Base-by-base conservation (phyloP, 176 grass and related monocot species). In the Tuctoria greenei region DNA sequence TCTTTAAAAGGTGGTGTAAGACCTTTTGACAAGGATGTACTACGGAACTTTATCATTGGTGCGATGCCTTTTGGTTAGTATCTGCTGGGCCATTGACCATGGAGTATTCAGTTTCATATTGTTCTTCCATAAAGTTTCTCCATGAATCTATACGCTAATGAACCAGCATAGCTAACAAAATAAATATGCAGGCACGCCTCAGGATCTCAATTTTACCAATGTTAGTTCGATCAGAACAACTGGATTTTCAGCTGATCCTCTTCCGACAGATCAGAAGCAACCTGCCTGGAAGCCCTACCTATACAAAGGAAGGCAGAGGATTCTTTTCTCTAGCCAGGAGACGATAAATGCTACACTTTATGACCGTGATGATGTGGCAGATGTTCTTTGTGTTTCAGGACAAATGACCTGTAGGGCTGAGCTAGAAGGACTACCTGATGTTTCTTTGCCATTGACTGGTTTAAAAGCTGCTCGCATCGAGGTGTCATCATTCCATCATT, bases 1-100 rank as follows among this genome's bases (percentile, higher is more conserved):
- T 89, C 90, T 55, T 59, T 84, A 52, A 97, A 79, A 90, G 89
- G 80, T 73, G 79, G 83, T 54, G 56, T 72, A 61, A 93, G 83
- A 69, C 85, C 88, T 42, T 86, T 97, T 86, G 93, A 97, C 87
- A 94, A 92, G 80, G 91, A 98, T 79, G 74, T 79, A 26, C 75
- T 98, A 26, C 81, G 69, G 37, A 86, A 77, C 76, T 98, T 98
- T 79, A 84, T 94, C 61, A 88, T 86, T 3, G 81, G 86, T 64
- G 88, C 95, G n/a, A 92, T 98, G 89, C 95, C 95, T 61, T 98
- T 93, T 92, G 95, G 95, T 97, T 74, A 86, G 90, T 91, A 67
- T 77, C 5, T 42, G 8, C 35, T 45, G 52, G 61, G 8, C 64
- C 18, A 59, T 55, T 59, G 62, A 65, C 51, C 45, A 68, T 84